Conservation (phyloP, 768 basidiomycete genomes). For the Gyrodon lividus region DNA sequence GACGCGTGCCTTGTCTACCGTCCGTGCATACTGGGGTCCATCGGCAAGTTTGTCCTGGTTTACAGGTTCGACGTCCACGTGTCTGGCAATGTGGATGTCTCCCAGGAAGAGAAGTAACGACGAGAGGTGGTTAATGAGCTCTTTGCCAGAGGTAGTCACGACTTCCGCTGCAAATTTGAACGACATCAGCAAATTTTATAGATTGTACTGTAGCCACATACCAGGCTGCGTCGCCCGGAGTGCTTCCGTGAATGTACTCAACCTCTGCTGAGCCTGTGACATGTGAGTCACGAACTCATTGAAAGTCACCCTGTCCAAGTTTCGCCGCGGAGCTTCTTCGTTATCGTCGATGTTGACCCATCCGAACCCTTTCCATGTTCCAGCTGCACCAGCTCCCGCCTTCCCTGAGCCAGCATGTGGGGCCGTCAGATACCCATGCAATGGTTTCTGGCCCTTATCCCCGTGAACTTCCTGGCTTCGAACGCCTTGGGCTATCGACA, state of each 20-base stretch:
- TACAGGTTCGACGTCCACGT: conserved; percentile 50
- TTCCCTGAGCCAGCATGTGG: conserved; percentile 39
- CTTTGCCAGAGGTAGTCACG: conserved; percentile 30
- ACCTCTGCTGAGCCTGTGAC: conserved; percentile 28
- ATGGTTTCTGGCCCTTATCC: conserved; percentile 30
- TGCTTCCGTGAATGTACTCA: conserved; percentile 19
- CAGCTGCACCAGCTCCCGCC: conserved; percentile 51
- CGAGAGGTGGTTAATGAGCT: conserved; percentile 38
- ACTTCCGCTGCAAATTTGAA: conserved; percentile 16
- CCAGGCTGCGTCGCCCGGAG: conserved; percentile 22
- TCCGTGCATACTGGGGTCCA: conserved; percentile 39
- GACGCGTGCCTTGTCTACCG: conserved; percentile 44
- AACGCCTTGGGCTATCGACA: conserved; percentile 55
- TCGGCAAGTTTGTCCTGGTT: conserved; percentile 31
- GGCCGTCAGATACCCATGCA: conserved; percentile 38
- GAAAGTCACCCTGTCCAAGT: conserved; percentile 31
- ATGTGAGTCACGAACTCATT: conserved; percentile 31
- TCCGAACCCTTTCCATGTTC: conserved; percentile 55
- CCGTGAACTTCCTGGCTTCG: conserved; percentile 22
- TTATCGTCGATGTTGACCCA: conserved; percentile 40
- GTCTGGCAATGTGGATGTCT: conserved; percentile 51
- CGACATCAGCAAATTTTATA: not conserved
- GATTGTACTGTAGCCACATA: conserved; percentile 3
- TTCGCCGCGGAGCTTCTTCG: conserved; percentile 29
- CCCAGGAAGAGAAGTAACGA: conserved; percentile 41